Evolutionary conservation across 2,329 filamentous ascomycete species (phyloP).

Genomic region (Endocalyx cinctus): DNA sequence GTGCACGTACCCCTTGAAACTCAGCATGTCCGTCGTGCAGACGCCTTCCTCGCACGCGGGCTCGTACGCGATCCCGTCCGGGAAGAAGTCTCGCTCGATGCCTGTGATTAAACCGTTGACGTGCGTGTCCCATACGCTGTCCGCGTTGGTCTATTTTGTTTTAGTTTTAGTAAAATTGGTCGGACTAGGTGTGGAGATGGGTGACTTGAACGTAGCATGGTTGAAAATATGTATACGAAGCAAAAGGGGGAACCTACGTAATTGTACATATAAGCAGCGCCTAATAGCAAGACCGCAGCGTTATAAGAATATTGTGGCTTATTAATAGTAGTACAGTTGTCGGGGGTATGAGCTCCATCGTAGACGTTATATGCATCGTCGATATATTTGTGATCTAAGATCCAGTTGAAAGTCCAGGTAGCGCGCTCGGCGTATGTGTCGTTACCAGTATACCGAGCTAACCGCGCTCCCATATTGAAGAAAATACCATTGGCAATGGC

Average conservation of each 20-base stretch:
- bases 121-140: conserved; percentile 40
- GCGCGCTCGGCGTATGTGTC: conserved; percentile 59
- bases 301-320: conserved; percentile 49
- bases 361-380: conserved; percentile 38
- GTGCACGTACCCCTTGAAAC: conserved; percentile 54
- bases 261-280: conserved; percentile 35
- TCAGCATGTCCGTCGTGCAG: conserved; percentile 52
- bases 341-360: conserved; percentile 41
- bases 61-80: conserved; percentile 47
- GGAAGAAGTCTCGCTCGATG: conserved; percentile 45
- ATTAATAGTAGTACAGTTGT: conserved; percentile 40
- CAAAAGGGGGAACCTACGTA: conserved; percentile 28
- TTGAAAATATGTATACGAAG: no score
- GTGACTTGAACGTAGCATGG: no score
- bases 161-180: no score
- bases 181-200: conserved; percentile 3
- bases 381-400: conserved; percentile 38
- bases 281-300: conserved; percentile 42
- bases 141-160: conserved; percentile 27
- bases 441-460: conserved; percentile 62
- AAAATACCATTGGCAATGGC: conserved; percentile 44
- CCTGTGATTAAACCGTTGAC: conserved; percentile 42
- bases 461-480: conserved; percentile 48
- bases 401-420: conserved; percentile 53
- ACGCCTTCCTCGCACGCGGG: conserved; percentile 44